Evolutionary conservation across 495 filamentous ascomycete species (phyloP).

Genomic region (Delitschia confertaspora): DNA sequence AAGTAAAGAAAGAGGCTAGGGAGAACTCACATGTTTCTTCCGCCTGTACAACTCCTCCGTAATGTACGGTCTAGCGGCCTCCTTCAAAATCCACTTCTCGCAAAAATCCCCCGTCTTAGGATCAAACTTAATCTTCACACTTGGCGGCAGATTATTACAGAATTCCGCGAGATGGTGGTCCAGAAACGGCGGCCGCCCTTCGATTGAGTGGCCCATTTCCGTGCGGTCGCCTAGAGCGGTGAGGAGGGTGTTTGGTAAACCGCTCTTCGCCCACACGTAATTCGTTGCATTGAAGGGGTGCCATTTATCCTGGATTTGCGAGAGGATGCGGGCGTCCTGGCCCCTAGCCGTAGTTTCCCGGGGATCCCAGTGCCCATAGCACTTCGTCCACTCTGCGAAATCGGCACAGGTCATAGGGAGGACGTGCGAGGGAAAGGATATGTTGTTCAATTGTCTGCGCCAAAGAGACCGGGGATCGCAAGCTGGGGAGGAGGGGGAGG

Average conservation of each 20-base stretch:
- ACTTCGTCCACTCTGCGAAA: too few species aligned
- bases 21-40: slow-evolving; percentile 42
- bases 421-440: too few species aligned
- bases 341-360: too few species aligned
- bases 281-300: slow-evolving; percentile 43
- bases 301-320: slow-evolving; percentile 38
- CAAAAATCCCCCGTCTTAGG: slow-evolving; percentile 25
- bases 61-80: slow-evolving; percentile 43
- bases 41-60: slow-evolving; percentile 43
- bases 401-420: too few species aligned
- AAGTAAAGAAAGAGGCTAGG: too few species aligned
- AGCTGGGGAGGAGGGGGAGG: too few species aligned
- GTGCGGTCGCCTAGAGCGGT: slow-evolving; percentile 42
- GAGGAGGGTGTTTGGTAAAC: slow-evolving; percentile 40
- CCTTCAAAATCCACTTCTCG: slow-evolving; percentile 45
- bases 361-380: too few species aligned
- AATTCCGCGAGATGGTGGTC: slow-evolving; percentile 46
- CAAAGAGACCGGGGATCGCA: too few species aligned
- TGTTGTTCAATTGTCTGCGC: background rate
- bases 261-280: slow-evolving; percentile 38
- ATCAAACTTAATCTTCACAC: slow-evolving; percentile 39
- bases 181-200: slow-evolving; percentile 43
- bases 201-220: slow-evolving; percentile 45
- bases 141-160: slow-evolving; percentile 41
- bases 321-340: slow-evolving; percentile 26